These are phyloP conservation scores for Fonsecaea multimorphosa DNA, from an alignment of 2,329 filamentous ascomycete species.

Conservation along the genomic window DNA sequence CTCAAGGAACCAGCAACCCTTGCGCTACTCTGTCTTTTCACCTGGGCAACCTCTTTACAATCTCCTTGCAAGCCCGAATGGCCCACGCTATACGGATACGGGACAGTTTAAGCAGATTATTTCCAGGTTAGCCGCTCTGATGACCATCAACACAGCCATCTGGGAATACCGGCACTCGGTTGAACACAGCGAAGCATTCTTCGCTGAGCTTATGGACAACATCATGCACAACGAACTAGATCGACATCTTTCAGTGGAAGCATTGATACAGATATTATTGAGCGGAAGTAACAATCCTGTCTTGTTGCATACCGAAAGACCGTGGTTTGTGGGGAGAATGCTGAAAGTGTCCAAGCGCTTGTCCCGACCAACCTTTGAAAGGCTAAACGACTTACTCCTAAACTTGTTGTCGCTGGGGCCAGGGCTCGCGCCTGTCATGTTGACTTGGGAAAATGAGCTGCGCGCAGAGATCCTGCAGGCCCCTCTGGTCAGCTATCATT, in stretches of 20 bases:
- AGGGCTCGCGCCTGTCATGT: conserved; percentile 35
- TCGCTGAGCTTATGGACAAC: conserved; percentile 43
- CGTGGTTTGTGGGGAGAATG: conserved; percentile 51
- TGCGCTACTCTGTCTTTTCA: conserved; percentile 43
- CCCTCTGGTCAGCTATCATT: conserved; percentile 47
- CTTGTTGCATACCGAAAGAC: conserved; percentile 40
- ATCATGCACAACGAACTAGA: conserved; percentile 47
- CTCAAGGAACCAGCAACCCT: conserved; percentile 29
- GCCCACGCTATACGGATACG: conserved; percentile 44
- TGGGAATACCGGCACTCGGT: conserved; percentile 49
- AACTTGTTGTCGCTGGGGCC: conserved; percentile 46
- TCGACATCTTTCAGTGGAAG: conserved; percentile 48
- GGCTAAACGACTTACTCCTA: conserved; percentile 47
- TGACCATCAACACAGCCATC: conserved; percentile 49
- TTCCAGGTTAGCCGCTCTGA: conserved; percentile 45
- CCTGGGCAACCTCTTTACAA: conserved; percentile 43
- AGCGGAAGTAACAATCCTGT: conserved; percentile 44
- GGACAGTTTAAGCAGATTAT: conserved; percentile 50
- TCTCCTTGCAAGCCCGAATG: conserved; percentile 45
- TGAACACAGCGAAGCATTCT: conserved; percentile 43
- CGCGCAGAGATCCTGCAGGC: conserved; percentile 47
- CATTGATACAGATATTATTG: conserved; percentile 49
- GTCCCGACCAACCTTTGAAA: conserved; percentile 44
- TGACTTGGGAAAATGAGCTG: conserved; percentile 44
- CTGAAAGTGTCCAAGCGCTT: conserved; percentile 49